Conservation (phyloP, 2,329 filamentous ascomycete genomes). For the Aspergillus pseudotamarii region DNA sequence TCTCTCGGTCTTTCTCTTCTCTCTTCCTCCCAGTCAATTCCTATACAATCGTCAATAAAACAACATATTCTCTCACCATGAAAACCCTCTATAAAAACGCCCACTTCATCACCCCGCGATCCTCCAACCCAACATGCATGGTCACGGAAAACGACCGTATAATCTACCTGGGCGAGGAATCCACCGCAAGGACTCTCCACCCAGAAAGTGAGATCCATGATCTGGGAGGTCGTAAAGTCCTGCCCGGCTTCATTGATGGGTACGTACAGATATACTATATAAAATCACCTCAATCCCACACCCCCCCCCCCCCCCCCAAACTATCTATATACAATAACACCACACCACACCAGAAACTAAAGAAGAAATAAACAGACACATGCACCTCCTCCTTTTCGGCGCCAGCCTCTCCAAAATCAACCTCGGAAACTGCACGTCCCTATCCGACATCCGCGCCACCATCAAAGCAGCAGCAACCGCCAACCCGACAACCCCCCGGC, state of each 20-base stretch:
- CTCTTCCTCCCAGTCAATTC: neutral
- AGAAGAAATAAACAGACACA: slow-evolving; percentile 16
- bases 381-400: slow-evolving; percentile 51
- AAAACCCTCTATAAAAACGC: slow-evolving; percentile 23
- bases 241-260: slow-evolving; percentile 54
- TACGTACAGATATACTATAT: slow-evolving; percentile 31
- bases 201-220: slow-evolving; percentile 29
- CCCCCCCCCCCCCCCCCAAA: neutral
- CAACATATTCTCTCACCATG: slow-evolving; percentile 8
- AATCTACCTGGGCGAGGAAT: slow-evolving; percentile 40
- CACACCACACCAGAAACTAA: neutral
- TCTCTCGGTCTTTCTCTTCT: neutral
- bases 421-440: slow-evolving; percentile 42
- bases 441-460: slow-evolving; percentile 46
- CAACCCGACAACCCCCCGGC: slow-evolving; percentile 43
- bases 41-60: neutral
- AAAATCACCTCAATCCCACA: neutral
- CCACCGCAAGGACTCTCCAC: slow-evolving; percentile 24
- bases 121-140: slow-evolving; percentile 26
- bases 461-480: slow-evolving; percentile 42
- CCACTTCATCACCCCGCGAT: slow-evolving; percentile 10
- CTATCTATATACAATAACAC: too few species aligned
- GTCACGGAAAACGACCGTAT: slow-evolving; percentile 45
- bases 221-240: slow-evolving; percentile 40
- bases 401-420: slow-evolving; percentile 49